Evolutionary conservation across 2,329 filamentous ascomycete genomes (phyloP), one percentile per base, ranked within the genome.

Genomic region (Rutstroemia sydowiana): DNA sequence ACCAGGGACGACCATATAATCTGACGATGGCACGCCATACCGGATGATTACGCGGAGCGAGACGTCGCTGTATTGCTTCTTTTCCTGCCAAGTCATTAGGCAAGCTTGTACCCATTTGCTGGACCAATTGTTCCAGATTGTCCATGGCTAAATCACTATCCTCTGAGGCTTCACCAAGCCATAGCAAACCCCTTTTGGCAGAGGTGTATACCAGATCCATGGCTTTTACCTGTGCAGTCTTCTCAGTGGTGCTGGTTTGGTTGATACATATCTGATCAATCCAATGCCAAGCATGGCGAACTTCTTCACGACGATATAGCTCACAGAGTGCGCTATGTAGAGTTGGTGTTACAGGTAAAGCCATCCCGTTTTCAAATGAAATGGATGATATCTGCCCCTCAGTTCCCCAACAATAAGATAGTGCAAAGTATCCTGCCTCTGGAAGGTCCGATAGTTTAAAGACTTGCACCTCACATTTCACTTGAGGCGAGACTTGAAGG

Each of bases 241-340:
- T 61, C 48, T 63, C 61, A 5, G 49, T 26, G 30, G 53, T 48
- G 32, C 62, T 55, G 4, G 53, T 55, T n/a, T 61, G 54, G 47
- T 63, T 58, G 20, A 61, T 56, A 43, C 61, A 62, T 21, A 63
- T 49, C 34, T 57, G 53, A 20, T 56, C 55, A 37, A 63, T 54
- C 58, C 57, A 62, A 26, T 26, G 23, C 23, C 23, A 26, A 30
- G 59, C 14, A 31, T 41, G 40, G n/a, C 11, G 26, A 20, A 26
- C 18, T 23, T 42, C 10, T 10, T 23, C 26, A 3, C 21, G 13
- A 7, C 31, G 16, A 11, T 36, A 11, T 23, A 51, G 32, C 8
- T 45, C 30, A 23, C 13, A 21, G 20, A 51, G 32, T 5, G 48
- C 40, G 34, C 20, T 42, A 18, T 32, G 31, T 6, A 52, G 34